Conservation (phyloP, 2,329 filamentous ascomycete species). For the Fusarium praegraminearum region DNA sequence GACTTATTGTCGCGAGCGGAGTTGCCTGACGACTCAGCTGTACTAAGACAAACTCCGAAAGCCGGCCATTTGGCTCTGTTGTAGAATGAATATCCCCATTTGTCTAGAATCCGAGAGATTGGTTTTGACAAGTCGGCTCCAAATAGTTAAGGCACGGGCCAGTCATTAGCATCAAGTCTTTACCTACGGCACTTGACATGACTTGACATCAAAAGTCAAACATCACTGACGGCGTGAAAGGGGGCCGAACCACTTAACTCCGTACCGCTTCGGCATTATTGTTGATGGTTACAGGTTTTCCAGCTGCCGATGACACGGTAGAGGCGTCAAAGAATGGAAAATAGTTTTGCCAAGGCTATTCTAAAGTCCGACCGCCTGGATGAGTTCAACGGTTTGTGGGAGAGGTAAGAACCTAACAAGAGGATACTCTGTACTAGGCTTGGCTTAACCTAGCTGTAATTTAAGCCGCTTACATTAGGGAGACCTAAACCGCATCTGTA, state of each 20-base stretch:
- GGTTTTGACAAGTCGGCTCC: conserved; percentile 21
- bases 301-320: conserved; percentile 26
- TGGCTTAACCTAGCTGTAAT: not conserved
- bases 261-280: conserved; percentile 17
- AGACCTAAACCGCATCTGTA: conserved; percentile 31
- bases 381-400: conserved; percentile 30
- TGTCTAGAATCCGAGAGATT: conserved; percentile 24
- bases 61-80: not conserved
- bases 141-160: conserved; percentile 22
- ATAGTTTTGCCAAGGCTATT: conserved; percentile 16
- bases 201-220: conserved; percentile 1
- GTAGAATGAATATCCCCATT: conserved; percentile 1
- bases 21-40: conserved; percentile 7
- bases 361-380: conserved; percentile 34
- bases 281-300: conserved; percentile 6
- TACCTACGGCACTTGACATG: conserved; percentile 5
- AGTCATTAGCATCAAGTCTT: conserved; percentile 1
- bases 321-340: conserved; percentile 17
- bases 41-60: not conserved
- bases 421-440: not conserved
- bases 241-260: not conserved
- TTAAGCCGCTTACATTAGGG: not conserved
- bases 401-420: not conserved
- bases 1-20: conserved; percentile 8
- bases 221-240: not conserved